These are phyloP conservation scores for Aureoboletus auriporus DNA, from an alignment of 768 basidiomycete species.

Conservation along the genomic window DNA sequence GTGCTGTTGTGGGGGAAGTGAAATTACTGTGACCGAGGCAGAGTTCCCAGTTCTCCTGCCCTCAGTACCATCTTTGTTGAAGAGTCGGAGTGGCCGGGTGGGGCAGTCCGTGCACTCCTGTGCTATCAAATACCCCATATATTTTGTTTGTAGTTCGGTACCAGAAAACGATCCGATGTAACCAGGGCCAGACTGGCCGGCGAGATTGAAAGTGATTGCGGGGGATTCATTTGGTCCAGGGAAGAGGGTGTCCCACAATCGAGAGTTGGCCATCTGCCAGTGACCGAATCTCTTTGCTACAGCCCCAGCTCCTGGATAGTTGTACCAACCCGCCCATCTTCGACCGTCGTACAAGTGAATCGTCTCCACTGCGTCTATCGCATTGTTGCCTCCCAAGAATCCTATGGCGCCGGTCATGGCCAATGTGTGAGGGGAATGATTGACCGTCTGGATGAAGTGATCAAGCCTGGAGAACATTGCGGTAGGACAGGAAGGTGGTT, in stretches of 20 bases:
- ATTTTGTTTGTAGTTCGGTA: slow-evolving; percentile 49
- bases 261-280: slow-evolving; percentile 23
- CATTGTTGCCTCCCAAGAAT: slow-evolving; percentile 32
- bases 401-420: slow-evolving; percentile 28
- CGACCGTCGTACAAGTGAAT: slow-evolving; percentile 30
- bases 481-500: neutral
- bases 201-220: slow-evolving; percentile 22
- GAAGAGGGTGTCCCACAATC: slow-evolving; percentile 30
- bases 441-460: slow-evolving; percentile 10
- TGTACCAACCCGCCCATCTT: slow-evolving; percentile 35
- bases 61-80: neutral
- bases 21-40: slow-evolving; percentile 14
- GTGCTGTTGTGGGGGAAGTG: slow-evolving; percentile 6
- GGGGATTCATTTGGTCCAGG: slow-evolving; percentile 29
- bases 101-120: neutral
- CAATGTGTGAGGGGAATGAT: slow-evolving; percentile 17
- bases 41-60: slow-evolving; percentile 15
- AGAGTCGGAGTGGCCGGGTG: slow-evolving; percentile 1
- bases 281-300: slow-evolving; percentile 33
- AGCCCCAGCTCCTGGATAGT: slow-evolving; percentile 29
- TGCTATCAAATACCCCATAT: slow-evolving; percentile 50
- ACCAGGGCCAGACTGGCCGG: slow-evolving; percentile 47
- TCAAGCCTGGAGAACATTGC: slow-evolving; percentile 11
- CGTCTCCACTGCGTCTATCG: slow-evolving; percentile 28
- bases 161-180: slow-evolving; percentile 71